phyloP scores from a whole-genome alignment of 305 asterid species.

The Withania somnifera region DNA sequence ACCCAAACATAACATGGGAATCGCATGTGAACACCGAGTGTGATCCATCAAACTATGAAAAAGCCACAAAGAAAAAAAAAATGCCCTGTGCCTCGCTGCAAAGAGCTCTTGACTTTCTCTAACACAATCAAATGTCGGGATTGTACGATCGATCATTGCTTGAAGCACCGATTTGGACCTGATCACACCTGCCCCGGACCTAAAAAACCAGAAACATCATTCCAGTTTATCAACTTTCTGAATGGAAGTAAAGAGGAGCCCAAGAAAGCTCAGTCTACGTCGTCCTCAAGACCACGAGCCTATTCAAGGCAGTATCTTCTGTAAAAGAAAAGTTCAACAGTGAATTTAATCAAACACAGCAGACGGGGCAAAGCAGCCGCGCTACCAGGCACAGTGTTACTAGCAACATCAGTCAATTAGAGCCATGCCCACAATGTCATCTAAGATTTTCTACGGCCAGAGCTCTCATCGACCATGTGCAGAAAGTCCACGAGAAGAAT shows the following conservation, averaged over 20 bases:
- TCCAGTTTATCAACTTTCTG: conserved; percentile 48
- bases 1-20: conserved; percentile 95
- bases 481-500: conserved; percentile 66
- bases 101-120: conserved; percentile 77
- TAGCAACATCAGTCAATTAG: conserved; percentile 22
- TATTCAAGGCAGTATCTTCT: conserved; percentile 59
- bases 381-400: neutral
- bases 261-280: conserved; percentile 26
- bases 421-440: conserved; percentile 71
- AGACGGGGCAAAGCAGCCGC: conserved; percentile 14
- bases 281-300: conserved; percentile 46
- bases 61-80: conserved; percentile 65
- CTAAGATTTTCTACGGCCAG: conserved; percentile 44
- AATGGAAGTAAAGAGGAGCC: conserved; percentile 35
- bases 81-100: conserved; percentile 87
- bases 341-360: conserved; percentile 45
- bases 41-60: conserved; percentile 86
- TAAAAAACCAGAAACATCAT: conserved; percentile 47
- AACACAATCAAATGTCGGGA: conserved; percentile 77
- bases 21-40: conserved; percentile 89
- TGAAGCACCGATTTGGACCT: conserved; percentile 85
- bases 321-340: conserved; percentile 62
- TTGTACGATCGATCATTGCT: conserved; percentile 64
- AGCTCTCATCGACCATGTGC: conserved; percentile 73
- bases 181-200: conserved; percentile 93